These are phyloP conservation scores for Leucocoprinus sp. DNA, from an alignment of 768 basidiomycete species.

Conservation along the genomic window DNA sequence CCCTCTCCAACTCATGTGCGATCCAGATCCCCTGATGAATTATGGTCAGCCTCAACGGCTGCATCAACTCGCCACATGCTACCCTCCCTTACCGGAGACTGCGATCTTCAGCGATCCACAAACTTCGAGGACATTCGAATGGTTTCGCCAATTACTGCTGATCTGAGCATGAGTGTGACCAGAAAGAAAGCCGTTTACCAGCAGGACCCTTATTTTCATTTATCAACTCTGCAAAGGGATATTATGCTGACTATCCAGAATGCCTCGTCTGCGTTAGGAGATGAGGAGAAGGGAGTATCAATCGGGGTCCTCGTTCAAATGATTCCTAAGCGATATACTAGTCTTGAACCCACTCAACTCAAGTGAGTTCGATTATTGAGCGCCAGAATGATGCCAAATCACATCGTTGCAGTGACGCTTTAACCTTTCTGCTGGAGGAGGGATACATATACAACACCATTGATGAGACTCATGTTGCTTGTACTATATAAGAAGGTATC, in stretches of 20 bases:
- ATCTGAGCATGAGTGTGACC: neutral
- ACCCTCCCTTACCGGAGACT: neutral
- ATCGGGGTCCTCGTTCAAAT: slow-evolving; percentile 1
- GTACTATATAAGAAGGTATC: slow-evolving; percentile 1
- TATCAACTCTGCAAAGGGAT: slow-evolving; percentile 16
- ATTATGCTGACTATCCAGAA: slow-evolving; percentile 16
- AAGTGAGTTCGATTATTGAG: slow-evolving; percentile 7
- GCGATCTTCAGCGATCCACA: neutral
- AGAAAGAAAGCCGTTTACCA: neutral
- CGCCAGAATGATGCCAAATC: neutral
- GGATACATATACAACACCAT: slow-evolving; percentile 20
- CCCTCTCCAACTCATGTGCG: slow-evolving; percentile 16
- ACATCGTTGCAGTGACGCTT: slow-evolving; percentile 13
- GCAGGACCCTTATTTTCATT: slow-evolving; percentile 17
- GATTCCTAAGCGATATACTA: neutral
- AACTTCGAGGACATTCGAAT: neutral
- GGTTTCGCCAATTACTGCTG: neutral
- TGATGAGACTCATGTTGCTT: slow-evolving; percentile 20
- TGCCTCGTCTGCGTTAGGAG: neutral
- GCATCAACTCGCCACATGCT: neutral
- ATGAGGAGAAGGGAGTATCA: neutral
- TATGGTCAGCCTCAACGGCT: neutral
- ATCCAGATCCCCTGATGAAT: neutral
- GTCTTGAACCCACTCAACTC: slow-evolving; percentile 4
- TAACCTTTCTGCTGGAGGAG: slow-evolving; percentile 18